Evolutionary conservation across 2,329 filamentous ascomycete species (phyloP), one percentile per base, ranked within the genome.

Genomic region (Ustulina deusta): DNA sequence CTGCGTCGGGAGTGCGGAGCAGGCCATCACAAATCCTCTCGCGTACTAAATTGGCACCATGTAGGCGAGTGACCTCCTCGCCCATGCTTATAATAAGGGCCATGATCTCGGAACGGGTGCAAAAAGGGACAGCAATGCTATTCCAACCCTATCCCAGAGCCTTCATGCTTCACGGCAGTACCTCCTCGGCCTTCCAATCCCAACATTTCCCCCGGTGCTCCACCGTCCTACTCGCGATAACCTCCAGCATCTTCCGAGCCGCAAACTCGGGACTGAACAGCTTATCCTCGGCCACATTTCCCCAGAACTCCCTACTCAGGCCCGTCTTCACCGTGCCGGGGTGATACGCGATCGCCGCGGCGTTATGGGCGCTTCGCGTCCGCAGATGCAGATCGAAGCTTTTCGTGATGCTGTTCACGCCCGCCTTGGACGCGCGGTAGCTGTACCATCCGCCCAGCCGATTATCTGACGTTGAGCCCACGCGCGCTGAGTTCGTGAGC

Each of bases 321-420:
- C 86, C 89, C 58, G 93, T 96, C 81, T 86, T 89, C 56, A 96
- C 92, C 0, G 93, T 96, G 2, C 93, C 93, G 0, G 93, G 93
- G 79, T 96, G 93, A 75, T 96, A 85, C 10, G 86, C 86, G 11
- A 97, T 81, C 0, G 89, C 88, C 71, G 93, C 83, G 0, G 91
- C 91, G 59, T 87, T 88, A 0, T 86, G 85, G 0, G 85, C 88
- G 66, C 86, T 85, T 48, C 84, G 83, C 3, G 84, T 82, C 40
- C 79, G 79, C 36, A 96, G 79, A 75, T 89, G 86, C 32, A 91
- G 84, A 77, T 96, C 93, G 69, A 93, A 89, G 6, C 87, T 91
- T 79, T 90, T 92, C 7, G 88, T 87, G 13, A 93, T 65, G 74
- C 90, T 90, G 71, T 90, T 93, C 3, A 95, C 88, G 1, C 85